Evolutionary conservation across 306 rosid genomes (phyloP), one percentile per base, ranked within the genome.

Genomic region (Ceratonia siliqua): DNA sequence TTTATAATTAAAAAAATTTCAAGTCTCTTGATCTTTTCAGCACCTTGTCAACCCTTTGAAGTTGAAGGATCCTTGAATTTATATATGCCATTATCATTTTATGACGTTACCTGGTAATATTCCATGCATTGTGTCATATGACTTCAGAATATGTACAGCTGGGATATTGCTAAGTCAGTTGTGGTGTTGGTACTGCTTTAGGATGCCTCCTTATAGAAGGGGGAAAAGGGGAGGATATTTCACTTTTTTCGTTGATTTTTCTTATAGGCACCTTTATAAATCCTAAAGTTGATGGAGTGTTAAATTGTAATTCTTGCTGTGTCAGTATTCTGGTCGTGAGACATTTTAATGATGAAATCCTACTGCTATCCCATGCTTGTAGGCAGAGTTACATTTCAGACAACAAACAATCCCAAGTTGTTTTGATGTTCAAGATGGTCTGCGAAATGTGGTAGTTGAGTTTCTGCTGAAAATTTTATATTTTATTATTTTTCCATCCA

Each of bases 371-470:
- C 10, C 57, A 52, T 79, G 62, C 78, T 58, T 80, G 85, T 53
- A 82, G 90, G 78, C 81, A 48, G 85, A 71, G 57, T 64, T 82
- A 74, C 82, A 84, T 58, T 75, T 84, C 73, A 82, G 87, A 53
- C 72, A 82, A 22, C 82, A 78, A 49, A 20, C 74, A 5, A 42
- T 66, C 61, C 62, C 74, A 0, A 50, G 50, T 53, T 55, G 75
- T 83, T 78, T 81, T 5, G 63, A 73, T 68, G 24, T 68, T 67
- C 83, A 78, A 52, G 76, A 74, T 64, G 62, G 81, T 43, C 69
- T 68, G 68, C 84, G 38, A 25, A 79, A 82, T 66, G 20, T 70
- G 85, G 86, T 81, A 78, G 13, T 42, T 30, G 36, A 58, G 39
- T 70, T 25, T 21, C 33, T 8, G 27, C 66, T 45, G 10, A 6